A percentile compares a stretch with the other conserved stretches of the same genome.
These are phyloP conservation scores for Ceratocystis albifundus DNA, from an alignment of 2,329 filamentous ascomycete species.

Conservation along the genomic window DNA sequence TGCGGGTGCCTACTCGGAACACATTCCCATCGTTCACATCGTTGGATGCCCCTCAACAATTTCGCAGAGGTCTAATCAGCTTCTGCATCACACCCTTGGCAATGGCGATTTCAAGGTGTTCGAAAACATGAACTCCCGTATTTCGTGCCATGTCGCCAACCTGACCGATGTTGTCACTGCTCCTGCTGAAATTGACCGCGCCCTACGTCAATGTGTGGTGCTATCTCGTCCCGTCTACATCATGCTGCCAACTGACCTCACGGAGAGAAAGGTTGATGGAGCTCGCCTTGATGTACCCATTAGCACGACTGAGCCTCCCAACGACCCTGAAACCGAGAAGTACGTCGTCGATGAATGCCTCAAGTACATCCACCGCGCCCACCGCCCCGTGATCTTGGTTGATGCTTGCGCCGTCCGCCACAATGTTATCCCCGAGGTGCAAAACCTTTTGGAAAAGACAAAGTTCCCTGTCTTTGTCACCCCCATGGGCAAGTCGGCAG, in stretches of 20 bases:
- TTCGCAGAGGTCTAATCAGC: slow-evolving; percentile 39
- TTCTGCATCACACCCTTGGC: slow-evolving; percentile 57
- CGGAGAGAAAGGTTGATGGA: slow-evolving; percentile 63
- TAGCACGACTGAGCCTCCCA: slow-evolving; percentile 51
- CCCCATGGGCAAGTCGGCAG: slow-evolving; percentile 77
- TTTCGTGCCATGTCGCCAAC: slow-evolving; percentile 60
- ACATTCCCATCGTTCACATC: slow-evolving; percentile 59
- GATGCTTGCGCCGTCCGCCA: slow-evolving; percentile 76
- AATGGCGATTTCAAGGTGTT: slow-evolving; percentile 78
- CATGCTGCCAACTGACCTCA: slow-evolving; percentile 70
- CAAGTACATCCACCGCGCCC: slow-evolving; percentile 58
- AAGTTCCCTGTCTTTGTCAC: slow-evolving; percentile 74
- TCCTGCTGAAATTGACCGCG: slow-evolving; percentile 64
- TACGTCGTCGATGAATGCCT: slow-evolving; percentile 74
- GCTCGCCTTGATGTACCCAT: slow-evolving; percentile 58
- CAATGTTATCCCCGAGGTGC: slow-evolving; percentile 58
- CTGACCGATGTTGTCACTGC: slow-evolving; percentile 60
- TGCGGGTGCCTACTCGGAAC: slow-evolving; percentile 63
- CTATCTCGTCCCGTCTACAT: slow-evolving; percentile 72
- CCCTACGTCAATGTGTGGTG: slow-evolving; percentile 62
- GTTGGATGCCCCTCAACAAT: slow-evolving; percentile 43
- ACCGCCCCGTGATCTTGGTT: slow-evolving; percentile 66
- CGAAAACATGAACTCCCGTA: slow-evolving; percentile 59
- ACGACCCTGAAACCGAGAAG: slow-evolving; percentile 60
- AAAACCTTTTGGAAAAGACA: slow-evolving; percentile 60